phyloP scores from a whole-genome alignment of 495 filamentous ascomycete genomes.

The Tuber melanosporum region DNA sequence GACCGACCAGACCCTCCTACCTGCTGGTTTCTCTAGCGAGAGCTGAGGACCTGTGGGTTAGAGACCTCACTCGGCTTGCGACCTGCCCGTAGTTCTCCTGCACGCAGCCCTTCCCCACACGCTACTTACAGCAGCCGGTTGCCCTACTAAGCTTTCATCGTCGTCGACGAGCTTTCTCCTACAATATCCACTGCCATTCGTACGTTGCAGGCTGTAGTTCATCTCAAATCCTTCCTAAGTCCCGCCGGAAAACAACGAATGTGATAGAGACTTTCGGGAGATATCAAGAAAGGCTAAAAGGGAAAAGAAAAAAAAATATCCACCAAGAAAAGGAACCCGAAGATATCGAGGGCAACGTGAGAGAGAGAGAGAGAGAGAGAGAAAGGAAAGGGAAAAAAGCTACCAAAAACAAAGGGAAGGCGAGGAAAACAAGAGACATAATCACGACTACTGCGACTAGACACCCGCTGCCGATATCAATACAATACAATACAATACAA shows the following conservation, averaged over 20 bases:
- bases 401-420: neutral
- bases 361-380: neutral
- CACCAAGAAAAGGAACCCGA: slow-evolving; percentile 1
- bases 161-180: slow-evolving; percentile 23
- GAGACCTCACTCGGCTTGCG: neutral
- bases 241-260: neutral
- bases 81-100: slow-evolving; percentile 30
- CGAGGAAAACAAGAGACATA: neutral
- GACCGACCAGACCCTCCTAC: neutral
- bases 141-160: slow-evolving; percentile 28
- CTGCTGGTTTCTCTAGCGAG: neutral
- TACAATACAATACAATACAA: slow-evolving; percentile 2
- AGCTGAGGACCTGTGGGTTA: neutral
- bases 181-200: slow-evolving; percentile 20
- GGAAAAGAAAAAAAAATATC: slow-evolving; percentile 20
- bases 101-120: slow-evolving; percentile 37
- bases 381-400: neutral
- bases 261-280: slow-evolving; percentile 11
- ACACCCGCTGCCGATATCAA: neutral
- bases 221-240: slow-evolving; percentile 2
- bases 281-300: slow-evolving; percentile 3
- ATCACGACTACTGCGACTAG: neutral
- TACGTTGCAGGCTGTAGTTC: slow-evolving; percentile 19
- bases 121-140: slow-evolving; percentile 25
- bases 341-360: neutral